Conservation (phyloP, 805 yeast genomes). For the Teunomyces kruisii region DNA sequence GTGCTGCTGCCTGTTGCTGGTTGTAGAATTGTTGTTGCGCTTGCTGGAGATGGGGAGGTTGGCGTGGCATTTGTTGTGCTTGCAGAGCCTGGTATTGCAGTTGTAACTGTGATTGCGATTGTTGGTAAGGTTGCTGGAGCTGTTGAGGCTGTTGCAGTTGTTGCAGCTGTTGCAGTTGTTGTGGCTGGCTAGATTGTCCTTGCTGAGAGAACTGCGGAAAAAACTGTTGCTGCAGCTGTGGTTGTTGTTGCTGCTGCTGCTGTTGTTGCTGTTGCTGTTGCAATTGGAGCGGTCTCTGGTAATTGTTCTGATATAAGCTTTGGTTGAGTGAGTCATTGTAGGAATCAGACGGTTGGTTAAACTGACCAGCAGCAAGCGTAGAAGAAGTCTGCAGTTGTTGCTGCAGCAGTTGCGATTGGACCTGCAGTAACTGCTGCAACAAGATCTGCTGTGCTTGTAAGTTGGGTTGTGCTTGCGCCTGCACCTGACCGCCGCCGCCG, state of each 20-base stretch:
- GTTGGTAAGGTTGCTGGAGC: constrained; percentile 17
- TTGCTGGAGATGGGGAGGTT: constrained; percentile 22
- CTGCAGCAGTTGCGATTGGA: constrained; percentile 21
- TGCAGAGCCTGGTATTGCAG: constrained; percentile 23
- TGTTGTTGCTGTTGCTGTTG: constrained; percentile 15
- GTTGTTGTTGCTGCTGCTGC: constrained; percentile 22
- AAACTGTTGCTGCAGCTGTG: constrained; percentile 21
- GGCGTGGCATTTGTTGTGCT: constrained; percentile 17
- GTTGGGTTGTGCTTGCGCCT: constrained; percentile 29
- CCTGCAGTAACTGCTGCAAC: constrained; percentile 43
- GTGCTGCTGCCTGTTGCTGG: constrained; percentile 12
- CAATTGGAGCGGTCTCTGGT: constrained; percentile 26
- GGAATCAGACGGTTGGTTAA: constrained; percentile 13
- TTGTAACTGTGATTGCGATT: constrained; percentile 18
- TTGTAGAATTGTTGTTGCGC: constrained; percentile 12
- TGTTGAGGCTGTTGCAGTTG: constrained; percentile 18
- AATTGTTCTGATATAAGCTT: constrained; percentile 35
- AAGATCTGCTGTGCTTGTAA: constrained; percentile 44
- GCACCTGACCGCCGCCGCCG: constrained; percentile 13
- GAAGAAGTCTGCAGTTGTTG: constrained; percentile 30
- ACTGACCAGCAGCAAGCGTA: constrained; percentile 10
- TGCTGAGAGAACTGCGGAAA: constrained; percentile 19
- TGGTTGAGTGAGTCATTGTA: constrained; percentile 36
- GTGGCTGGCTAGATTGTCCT: constrained; percentile 27
- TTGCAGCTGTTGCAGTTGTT: constrained; percentile 21